Evolutionary conservation across 148 eudicot genomes (phyloP), one percentile per base, ranked within the genome.

Genomic region (Chenopodium formosanum): DNA sequence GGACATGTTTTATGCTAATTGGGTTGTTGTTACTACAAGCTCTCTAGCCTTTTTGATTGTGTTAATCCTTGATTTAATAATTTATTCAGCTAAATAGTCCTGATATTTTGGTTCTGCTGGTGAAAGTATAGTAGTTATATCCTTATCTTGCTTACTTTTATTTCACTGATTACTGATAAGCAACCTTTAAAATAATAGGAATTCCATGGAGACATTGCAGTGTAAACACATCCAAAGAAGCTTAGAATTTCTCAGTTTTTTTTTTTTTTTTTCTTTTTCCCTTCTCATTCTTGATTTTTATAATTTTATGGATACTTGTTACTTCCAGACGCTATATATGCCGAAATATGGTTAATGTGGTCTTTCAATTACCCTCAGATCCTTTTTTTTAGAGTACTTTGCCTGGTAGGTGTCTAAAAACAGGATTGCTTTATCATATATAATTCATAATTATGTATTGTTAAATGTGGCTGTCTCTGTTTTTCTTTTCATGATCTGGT

Each of bases 261-360:
- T 31, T 31, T 31, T 31, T 31, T 53, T 2, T 25, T 70, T 27
- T 27, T 27, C 29, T 27, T 27, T 27, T 27, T 27, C 29, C 29
- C 29, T 27, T 27, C 29, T 27, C 29, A 27, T 27, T 27, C 29
- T 27, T 27, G 29, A 27, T 27, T 27, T 27, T 27, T 27, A 27
- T 37, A 32, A 40, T 11, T 63, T 47, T 7, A 48, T 74, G 29
- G 79, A 77, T 46, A 44, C 31, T 48, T 5, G 47, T 53, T 70
- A 79, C 48, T 31, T 62, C 32, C 14, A 19, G 13, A 64, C 7
- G 5, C 53, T 47, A 31, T 50, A 32, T 69, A 48, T 25, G 10
- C 31, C 71, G 81, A 37, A 23, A 78, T 65, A 19, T 67, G 31
- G 78, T 53, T 67, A 27, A 69, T 74, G 47, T 74, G 44, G 10